These are phyloP conservation scores for Ustilago nuda DNA, from an alignment of 1,284 basidiomycete genomes.

Conservation along the genomic window DNA sequence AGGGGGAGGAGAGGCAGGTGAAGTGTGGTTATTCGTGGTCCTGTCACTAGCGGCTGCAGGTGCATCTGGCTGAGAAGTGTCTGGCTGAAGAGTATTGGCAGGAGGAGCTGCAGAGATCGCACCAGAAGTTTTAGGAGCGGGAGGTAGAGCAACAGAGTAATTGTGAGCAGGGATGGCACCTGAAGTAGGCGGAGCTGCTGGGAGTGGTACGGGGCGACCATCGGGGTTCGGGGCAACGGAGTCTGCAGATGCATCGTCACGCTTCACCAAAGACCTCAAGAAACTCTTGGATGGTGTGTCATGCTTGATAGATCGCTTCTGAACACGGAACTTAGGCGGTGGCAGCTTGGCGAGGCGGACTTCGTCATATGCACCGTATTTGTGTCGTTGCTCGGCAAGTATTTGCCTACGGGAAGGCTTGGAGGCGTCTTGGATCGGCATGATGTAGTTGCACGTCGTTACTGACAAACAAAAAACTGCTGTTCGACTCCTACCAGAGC, in stretches of 20 bases:
- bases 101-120: not conserved
- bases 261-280: not conserved
- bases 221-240: not conserved
- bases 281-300: not conserved
- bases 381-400: constrained; percentile 15
- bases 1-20: not conserved
- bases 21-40: constrained; percentile 23
- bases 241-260: not conserved
- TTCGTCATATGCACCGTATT: constrained; percentile 32
- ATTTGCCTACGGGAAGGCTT: constrained; percentile 12
- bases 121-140: not conserved
- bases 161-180: not conserved
- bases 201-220: not conserved
- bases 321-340: not conserved
- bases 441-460: not conserved
- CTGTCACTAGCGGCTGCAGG: not conserved
- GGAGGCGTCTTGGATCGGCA: constrained; percentile 27
- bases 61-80: not conserved
- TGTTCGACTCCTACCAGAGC: too few relatives aligned
- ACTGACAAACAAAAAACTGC: too few relatives aligned
- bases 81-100: not conserved
- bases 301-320: not conserved
- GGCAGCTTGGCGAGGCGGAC: constrained; percentile 11
- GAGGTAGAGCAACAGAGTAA: not conserved
- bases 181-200: not conserved